Evolutionary conservation across 2,329 filamentous ascomycete genomes (phyloP), one percentile per base, ranked within the genome.

Genomic region (Pseudocercospora fijiensis): DNA sequence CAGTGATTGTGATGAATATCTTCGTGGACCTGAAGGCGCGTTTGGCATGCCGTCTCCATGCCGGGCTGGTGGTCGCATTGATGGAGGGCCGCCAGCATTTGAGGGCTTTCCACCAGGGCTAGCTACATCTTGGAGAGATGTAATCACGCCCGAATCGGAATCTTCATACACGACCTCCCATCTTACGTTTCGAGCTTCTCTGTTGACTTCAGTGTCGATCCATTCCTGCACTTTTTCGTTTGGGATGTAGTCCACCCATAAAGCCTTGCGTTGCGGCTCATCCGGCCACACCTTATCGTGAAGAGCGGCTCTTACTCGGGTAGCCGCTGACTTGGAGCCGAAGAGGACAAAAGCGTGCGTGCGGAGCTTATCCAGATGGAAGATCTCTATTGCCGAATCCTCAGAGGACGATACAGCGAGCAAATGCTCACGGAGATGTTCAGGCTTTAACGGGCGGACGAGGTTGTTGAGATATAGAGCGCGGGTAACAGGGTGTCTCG

Each of bases 221-320:
- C 92, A 98, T 24, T 84, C 84, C 26, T 60, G 51, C 3, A 96
- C 83, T 67, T 87, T 86, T 26, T 91, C 87, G 18, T 89, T 85
- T 0, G 94, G 94, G 20, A 98, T 84, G 75, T 95, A 98, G 75
- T 99, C 95, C 3, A 91, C 91, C 85, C 89, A 96, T 0, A 98
- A 83, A 0, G 88, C 84, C 75, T 95, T 96, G 30, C 95, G 85
- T 69, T 89, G 90, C 63, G 88, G 87, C 78, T 98, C 94, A 63
- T 92, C 86, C 0, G 94, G 94, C 91, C 93, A 98, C 37, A 92
- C 85, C 22, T 84, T 85, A 63, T 87, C 86, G 77, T 99, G 94
- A 1, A 98, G 81, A 2, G 85, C 84, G 9, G 86, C 84, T 56
- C 94, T 89, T 8, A 91, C 92, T 22, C 91, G 85, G 0, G 88